A percentile compares a stretch with the other conserved stretches of the same genome.
Conservation (phyloP, 139 green algal species). For the Parachlorella kessleri region DNA sequence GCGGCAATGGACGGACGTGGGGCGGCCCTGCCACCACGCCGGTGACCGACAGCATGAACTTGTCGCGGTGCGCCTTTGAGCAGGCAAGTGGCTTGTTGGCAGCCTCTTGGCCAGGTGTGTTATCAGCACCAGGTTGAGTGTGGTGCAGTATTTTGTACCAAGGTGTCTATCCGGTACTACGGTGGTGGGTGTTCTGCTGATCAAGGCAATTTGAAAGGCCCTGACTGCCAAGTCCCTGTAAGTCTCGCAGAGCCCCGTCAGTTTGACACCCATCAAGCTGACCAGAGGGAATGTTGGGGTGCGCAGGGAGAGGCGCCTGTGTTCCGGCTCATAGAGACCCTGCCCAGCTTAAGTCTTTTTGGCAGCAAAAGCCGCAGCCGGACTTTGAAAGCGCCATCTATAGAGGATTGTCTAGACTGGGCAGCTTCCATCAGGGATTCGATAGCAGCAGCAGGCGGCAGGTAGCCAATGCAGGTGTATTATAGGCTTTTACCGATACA, state of each 20-base stretch:
- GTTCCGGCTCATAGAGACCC: constrained; percentile 64
- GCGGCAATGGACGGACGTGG: background rate
- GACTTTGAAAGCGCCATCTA: constrained; percentile 37
- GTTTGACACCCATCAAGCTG: too few relatives aligned
- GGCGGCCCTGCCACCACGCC: background rate
- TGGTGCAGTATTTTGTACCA: background rate
- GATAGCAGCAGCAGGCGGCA: too few relatives aligned
- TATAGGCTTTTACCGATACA: too few relatives aligned
- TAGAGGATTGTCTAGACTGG: constrained; percentile 42
- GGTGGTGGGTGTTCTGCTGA: too few relatives aligned
- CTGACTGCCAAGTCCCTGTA: too few relatives aligned
- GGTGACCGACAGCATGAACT: constrained; percentile 42
- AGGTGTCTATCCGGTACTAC: too few relatives aligned
- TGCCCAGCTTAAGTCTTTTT: constrained; percentile 36
- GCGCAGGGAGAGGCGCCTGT: constrained; percentile 53
- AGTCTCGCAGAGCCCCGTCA: too few relatives aligned
- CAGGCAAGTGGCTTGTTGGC: constrained; percentile 24
- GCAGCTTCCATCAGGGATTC: too few relatives aligned
- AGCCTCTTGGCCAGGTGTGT: too few relatives aligned
- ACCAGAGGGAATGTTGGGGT: too few relatives aligned
- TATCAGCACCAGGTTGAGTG: background rate
- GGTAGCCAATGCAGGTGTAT: too few relatives aligned
- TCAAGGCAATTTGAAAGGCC: too few relatives aligned
- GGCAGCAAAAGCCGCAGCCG: constrained; percentile 25
- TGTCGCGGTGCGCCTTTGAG: constrained; percentile 56